Conservation (phyloP, 768 basidiomycete genomes). For the Arthromyces matolae region DNA sequence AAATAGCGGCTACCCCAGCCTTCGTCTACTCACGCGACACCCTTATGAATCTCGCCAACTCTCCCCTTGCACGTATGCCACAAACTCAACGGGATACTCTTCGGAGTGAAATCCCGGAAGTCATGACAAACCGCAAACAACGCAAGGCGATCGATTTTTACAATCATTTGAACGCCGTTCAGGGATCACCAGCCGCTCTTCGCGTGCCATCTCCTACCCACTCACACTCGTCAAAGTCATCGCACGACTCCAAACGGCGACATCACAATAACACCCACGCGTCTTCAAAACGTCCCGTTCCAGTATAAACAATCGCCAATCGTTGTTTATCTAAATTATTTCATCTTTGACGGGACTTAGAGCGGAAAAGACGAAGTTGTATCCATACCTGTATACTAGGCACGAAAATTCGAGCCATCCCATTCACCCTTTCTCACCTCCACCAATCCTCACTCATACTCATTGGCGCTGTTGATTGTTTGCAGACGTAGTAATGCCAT, state of each 20-base stretch:
- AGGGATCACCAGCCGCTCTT: neutral
- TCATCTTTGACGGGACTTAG: neutral
- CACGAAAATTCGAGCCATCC: too few species aligned
- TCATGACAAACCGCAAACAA: constrained; percentile 26
- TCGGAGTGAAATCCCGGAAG: constrained; percentile 22
- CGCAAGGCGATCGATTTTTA: constrained; percentile 26
- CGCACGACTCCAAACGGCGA: neutral
- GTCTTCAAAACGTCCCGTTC: neutral
- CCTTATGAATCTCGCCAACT: constrained; percentile 24
- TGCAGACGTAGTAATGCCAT: neutral
- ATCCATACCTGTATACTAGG: constrained; percentile 4
- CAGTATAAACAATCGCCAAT: neutral
- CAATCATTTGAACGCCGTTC: constrained; percentile 8
- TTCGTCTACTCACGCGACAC: constrained; percentile 23
- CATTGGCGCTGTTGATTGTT: too few species aligned
- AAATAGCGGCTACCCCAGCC: constrained; percentile 11
- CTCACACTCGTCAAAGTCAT: neutral
- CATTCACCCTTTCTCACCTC: neutral
- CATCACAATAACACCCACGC: neutral
- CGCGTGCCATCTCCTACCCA: neutral
- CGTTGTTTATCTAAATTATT: neutral
- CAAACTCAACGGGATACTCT: constrained; percentile 21
- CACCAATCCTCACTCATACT: neutral
- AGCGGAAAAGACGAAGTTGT: neutral
- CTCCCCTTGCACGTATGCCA: constrained; percentile 24